Base-by-base conservation (phyloP, 2,329 filamentous ascomycete genomes). In the Bipolaris gigantea region DNA sequence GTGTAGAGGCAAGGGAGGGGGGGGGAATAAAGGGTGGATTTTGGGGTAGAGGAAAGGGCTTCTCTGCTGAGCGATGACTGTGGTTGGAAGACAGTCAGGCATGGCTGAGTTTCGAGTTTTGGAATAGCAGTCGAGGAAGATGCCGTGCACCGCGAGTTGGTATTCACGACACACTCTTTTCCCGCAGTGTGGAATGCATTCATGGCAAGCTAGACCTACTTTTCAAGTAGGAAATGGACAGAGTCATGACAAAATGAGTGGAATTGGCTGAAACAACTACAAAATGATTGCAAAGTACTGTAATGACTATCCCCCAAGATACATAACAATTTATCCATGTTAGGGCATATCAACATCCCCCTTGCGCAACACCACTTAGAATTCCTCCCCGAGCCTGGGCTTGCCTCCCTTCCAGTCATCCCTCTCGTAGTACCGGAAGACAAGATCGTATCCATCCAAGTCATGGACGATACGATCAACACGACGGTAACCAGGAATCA, bases 401-500 rank as follows among this genome's bases (percentile, higher is more conserved):
- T 81, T 81, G 59, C 84, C 84, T 49, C 85, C 85, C 73, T 83
- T 83, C 84, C 84, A 97, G 67, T 89, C 93, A 63, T 96, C 86
- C 55, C 90, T 85, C 79, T 97, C 92, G 72, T 96, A 99, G 81
- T 95, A 97, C 55, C 93, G 85, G 79, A 99, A 99, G 41, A 99
- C 89, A 34, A 99, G 81, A 74, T 97, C 92, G 71, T 99, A 99
- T 48, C 95, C 94, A 71, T 99, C 93, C 66, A 99, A 87, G 69
- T 97, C 92, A 75, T 99, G 94, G 46, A 99, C 91, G 62, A 99
- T 97, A 50, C 92, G 88, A 74, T 99, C 94, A 48, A 97, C 84
- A 18, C 94, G 85, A 56, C 89, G 85, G 74, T 99, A 99, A 2
- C 94, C 94, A 56, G 85, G 81, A 63, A 99, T 89, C 46, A 81